phyloP scores from a whole-genome alignment of 1,284 basidiomycete species.

The Fomitopsis pinicola region DNA sequence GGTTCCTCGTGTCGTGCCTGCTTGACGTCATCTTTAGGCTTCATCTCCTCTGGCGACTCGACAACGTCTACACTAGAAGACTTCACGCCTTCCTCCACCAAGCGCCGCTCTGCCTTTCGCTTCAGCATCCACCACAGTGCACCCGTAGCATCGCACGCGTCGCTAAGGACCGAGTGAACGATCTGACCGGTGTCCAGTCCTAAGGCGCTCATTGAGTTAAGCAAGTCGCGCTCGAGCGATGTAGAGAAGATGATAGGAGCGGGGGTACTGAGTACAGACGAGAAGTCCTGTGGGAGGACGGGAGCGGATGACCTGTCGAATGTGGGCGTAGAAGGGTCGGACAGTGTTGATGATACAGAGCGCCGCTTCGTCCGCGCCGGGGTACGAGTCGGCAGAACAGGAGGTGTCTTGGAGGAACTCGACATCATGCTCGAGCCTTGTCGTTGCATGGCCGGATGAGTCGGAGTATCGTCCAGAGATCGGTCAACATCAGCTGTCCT shows the following conservation, averaged over 20 bases:
- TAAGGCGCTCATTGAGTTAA: conserved; percentile 71
- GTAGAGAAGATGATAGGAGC: conserved; percentile 85
- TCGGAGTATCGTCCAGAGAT: conserved; percentile 7
- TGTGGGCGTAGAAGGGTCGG: conserved; percentile 50
- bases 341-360: conserved; percentile 82
- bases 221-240: conserved; percentile 73
- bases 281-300: conserved; percentile 61
- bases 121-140: conserved; percentile 97
- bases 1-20: conserved; percentile 17
- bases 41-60: conserved; percentile 19
- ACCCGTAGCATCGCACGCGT: conserved; percentile 91
- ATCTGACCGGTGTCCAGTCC: conserved; percentile 96
- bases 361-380: conserved; percentile 93
- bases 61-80: conserved; percentile 2
- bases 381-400: conserved; percentile 70
- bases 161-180: conserved; percentile 84
- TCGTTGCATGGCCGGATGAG: conserved; percentile 20
- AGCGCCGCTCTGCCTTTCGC: conserved; percentile 68
- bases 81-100: conserved; percentile 37
- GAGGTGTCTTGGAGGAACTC: conserved; percentile 41
- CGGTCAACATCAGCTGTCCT: neutral
- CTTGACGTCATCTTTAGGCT: conserved; percentile 24
- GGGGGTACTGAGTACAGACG: conserved; percentile 63
- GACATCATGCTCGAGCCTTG: conserved; percentile 27
- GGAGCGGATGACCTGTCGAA: conserved; percentile 42